Conservation (phyloP, 192 early-diverging fungal genomes). For the Geosiphon pyriformis region DNA sequence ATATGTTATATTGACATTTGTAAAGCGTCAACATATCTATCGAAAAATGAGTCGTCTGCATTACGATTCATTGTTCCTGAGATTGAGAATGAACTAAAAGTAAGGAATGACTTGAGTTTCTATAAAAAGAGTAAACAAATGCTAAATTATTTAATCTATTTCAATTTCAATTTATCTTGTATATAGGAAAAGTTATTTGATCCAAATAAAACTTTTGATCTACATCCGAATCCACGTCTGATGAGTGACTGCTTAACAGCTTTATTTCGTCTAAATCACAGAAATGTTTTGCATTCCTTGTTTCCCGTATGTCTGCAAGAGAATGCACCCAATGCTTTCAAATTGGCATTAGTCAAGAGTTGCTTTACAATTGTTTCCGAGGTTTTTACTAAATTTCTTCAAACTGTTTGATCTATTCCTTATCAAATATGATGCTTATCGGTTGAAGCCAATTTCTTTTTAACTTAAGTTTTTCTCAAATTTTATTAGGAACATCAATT, state of each 20-base stretch:
- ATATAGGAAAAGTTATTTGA: constrained; percentile 62
- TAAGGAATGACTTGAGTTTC: not conserved
- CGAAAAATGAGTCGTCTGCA: constrained; percentile 54
- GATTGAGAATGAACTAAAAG: constrained; percentile 59
- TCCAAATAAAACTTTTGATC: constrained; percentile 36
- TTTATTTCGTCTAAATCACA: constrained; percentile 71
- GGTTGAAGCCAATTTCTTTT: not conserved
- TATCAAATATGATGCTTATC: not conserved
- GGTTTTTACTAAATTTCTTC: not conserved
- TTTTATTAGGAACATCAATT: constrained; percentile 38
- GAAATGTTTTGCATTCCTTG: constrained; percentile 62
- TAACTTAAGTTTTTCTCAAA: not conserved
- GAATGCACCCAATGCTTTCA: constrained; percentile 65
- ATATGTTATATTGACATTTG: constrained; percentile 72
- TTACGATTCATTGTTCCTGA: constrained; percentile 57
- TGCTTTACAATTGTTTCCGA: constrained; percentile 67
- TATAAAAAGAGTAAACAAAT: not conserved
- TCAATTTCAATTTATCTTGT: too few relatives aligned
- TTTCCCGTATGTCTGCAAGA: constrained; percentile 64
- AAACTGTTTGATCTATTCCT: not conserved
- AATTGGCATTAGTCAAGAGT: constrained; percentile 69
- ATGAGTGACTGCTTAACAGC: constrained; percentile 65
- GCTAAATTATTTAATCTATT: not conserved
- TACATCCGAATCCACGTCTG: constrained; percentile 68
- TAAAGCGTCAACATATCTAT: constrained; percentile 61